Base-by-base conservation (phyloP, 2,329 filamentous ascomycete species). In the Trichoderma simmonsii region DNA sequence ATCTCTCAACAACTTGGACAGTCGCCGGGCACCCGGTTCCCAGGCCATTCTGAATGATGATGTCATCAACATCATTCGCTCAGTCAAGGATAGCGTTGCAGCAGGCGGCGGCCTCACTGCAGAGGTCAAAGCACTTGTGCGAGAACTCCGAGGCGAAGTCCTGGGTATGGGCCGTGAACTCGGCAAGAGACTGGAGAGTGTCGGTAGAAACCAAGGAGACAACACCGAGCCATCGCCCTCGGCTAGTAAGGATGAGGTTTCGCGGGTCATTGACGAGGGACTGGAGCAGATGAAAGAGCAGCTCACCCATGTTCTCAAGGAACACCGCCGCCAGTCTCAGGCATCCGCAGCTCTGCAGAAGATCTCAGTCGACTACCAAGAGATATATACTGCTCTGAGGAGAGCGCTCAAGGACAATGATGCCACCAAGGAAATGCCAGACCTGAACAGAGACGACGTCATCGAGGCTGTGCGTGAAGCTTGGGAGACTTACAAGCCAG, bases 91-190 rank as follows among this genome's bases (percentile, higher is more conserved):
- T 79, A 97, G 94, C 76, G 92, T 98, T 71, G 87, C 93, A 0
- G 93, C 97, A 80, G 91, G 93, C 54, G 95, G 95, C 72, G 94
- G 95, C 6, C 87, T 98, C 66, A 97, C 94, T 2, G 94, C 94
- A 70, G 94, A 97, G 80, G 93, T 97, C 74, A 98, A 98, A 82
- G 91, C 93, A 4, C 86, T 97, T 9, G 93, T 98, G 9, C 91
- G 94, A 28, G 95, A 98, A 78, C 86, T 98, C 43, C 91, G 95
- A 26, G 95, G 94, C 3, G 95, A 98, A 79, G 94, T 98, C 9
- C 86, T 98, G 5, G 95, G 94, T 3, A 98, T 98, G 95, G 95
- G 95, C 4, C 88, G 95, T 71, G 94, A 98, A 75, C 89, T 98
- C 62, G 94, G 92, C 54, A 91, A 93, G 71, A 92, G 94, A 75